phyloP scores from a whole-genome alignment of 208 protist species.

The Trypanosoma conorhini region DNA sequence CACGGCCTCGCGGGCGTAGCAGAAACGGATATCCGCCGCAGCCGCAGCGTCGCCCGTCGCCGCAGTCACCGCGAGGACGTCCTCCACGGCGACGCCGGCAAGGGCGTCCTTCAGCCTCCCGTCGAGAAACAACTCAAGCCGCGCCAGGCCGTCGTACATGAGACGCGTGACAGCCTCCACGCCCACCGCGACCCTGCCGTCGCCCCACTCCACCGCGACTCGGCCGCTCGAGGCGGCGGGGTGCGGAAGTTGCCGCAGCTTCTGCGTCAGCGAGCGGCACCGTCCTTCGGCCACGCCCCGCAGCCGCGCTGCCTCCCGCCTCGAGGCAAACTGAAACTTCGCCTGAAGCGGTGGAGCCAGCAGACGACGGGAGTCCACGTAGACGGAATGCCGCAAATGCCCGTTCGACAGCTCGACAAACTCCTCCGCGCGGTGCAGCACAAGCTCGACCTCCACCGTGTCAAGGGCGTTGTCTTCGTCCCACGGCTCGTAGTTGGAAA shows the following conservation, averaged over 20 bases:
- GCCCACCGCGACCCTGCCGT: constrained; percentile 4
- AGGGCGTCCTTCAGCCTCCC: constrained; percentile 20
- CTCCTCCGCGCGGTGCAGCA: constrained; percentile 57
- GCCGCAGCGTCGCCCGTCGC: neutral
- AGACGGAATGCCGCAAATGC: constrained; percentile 56
- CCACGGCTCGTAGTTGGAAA: constrained; percentile 48
- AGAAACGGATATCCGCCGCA: constrained; percentile 27
- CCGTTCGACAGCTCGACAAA: constrained; percentile 19
- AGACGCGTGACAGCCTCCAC: constrained; percentile 7
- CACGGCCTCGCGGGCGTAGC: constrained; percentile 19
- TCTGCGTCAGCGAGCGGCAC: constrained; percentile 37
- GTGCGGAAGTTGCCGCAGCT: constrained; percentile 50
- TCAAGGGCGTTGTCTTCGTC: constrained; percentile 23
- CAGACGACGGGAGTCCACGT: constrained; percentile 47
- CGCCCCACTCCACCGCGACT: constrained; percentile 53
- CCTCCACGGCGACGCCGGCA: constrained; percentile 19
- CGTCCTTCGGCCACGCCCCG: constrained; percentile 26
- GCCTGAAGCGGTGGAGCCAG: constrained; percentile 45
- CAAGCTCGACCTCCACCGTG: constrained; percentile 58
- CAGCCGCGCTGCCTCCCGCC: constrained; percentile 10
- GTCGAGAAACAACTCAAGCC: constrained; percentile 8
- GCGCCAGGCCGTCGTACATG: constrained; percentile 20
- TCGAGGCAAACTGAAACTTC: neutral
- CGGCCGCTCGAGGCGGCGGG: constrained; percentile 43
- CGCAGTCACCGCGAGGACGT: constrained; percentile 35